Evolutionary conservation across 768 basidiomycete genomes (phyloP), one percentile per base, ranked within the genome.

Genomic region (Fomitopsis serialis): DNA sequence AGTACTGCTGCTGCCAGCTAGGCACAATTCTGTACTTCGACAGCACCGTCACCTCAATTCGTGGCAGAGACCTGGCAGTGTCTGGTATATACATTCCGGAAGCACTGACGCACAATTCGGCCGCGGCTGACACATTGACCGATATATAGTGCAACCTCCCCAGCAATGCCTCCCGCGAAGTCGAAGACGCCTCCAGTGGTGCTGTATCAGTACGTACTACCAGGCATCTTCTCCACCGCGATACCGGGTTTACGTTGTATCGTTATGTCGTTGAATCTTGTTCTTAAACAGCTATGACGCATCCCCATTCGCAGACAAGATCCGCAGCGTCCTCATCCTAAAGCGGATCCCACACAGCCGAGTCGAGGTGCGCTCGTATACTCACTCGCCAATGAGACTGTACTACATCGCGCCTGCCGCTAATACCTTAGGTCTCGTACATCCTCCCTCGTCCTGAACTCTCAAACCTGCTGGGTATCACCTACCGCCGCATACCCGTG

Each of bases 401-500:
- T 12, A 19, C n/a, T 43, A 37, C 35, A 43, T 34, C 27, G n/a
- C 11, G 42, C 42, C 23, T 6, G 47, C 10, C 15, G 15, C 15
- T 8, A 15, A 35, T 35, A 35, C 34, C 55, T n/a, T n/a, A 84
- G 81, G 78, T 83, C 15, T 68, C 78, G 1, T 62, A 62, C 48
- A 65, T 70, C n/a, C 70, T 79, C 7, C 81, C 82, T 34, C 79
- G 82, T 13, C 78, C 81, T 6, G 82, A 79, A 61, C 73, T 84
- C 47, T 73, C 78, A 47, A 74, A 77, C 21, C 61, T 75, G 1
- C 71, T 72, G 21, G 82, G 81, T 2, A 66, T 84, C 11, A 67
- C 68, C 23, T 83, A 84, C 64, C 78, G 83, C 11, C 75, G 78
- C 13, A 80, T 85, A 23, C 81, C 82, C 10, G 69, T 84, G 22